Evolutionary conservation across 2,329 filamentous ascomycete genomes (phyloP).

Genomic region (Colletotrichum orbiculare): DNA sequence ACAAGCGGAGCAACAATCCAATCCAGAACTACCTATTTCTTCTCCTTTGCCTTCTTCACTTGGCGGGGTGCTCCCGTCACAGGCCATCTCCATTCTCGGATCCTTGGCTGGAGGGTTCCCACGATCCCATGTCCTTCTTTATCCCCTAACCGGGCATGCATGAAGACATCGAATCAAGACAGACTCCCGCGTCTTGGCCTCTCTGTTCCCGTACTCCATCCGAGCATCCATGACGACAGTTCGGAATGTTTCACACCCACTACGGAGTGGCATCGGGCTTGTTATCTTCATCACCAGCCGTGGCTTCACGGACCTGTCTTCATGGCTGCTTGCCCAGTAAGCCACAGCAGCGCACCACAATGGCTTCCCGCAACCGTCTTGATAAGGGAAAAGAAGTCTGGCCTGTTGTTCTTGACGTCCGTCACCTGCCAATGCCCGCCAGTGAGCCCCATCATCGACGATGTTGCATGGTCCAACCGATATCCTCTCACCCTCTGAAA

Average conservation of each 20-base stretch:
- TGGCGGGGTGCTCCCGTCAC: neutral
- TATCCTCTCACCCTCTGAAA: too few species aligned
- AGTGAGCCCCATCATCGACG: neutral
- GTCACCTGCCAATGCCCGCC: neutral
- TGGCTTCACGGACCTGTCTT: neutral
- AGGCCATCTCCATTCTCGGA: too few species aligned
- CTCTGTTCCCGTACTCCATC: slow-evolving; percentile 8
- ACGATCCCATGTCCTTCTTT: neutral
- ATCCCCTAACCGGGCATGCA: neutral
- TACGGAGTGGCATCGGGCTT: too few species aligned
- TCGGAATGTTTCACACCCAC: neutral
- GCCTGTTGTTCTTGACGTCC: neutral
- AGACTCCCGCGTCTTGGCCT: slow-evolving; percentile 10
- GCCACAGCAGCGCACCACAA: neutral
- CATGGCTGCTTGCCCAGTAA: neutral
- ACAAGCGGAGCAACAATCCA: too few species aligned
- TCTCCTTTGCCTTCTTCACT: neutral
- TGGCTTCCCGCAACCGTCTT: neutral
- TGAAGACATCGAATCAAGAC: neutral
- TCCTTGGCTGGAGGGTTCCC: too few species aligned
- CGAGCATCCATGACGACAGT: slow-evolving; percentile 16
- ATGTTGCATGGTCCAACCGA: neutral
- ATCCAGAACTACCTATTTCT: too few species aligned
- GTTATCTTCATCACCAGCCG: too few species aligned
- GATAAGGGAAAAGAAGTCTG: slow-evolving; percentile 2